Conservation (phyloP, 2,329 filamentous ascomycete genomes). For the Piedraia hortae region DNA sequence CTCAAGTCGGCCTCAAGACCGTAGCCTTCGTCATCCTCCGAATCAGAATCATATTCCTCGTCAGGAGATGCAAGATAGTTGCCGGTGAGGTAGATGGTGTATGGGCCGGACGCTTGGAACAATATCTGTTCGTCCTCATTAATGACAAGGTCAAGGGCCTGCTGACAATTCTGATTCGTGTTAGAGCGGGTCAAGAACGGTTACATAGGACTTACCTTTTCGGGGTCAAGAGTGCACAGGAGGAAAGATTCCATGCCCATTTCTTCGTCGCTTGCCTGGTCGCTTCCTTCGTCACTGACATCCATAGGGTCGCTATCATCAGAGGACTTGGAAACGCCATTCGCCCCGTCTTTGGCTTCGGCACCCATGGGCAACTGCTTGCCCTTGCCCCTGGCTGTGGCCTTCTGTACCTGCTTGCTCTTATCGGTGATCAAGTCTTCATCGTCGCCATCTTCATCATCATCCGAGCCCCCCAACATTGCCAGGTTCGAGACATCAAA, state of each 20-base stretch:
- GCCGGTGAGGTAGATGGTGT: conserved; percentile 75
- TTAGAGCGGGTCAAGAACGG: neutral
- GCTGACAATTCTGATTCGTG: conserved; percentile 57
- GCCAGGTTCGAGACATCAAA: too few species aligned
- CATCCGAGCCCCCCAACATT: too few species aligned
- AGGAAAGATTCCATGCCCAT: conserved; percentile 62
- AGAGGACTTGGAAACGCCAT: conserved; percentile 28
- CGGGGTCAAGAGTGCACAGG: conserved; percentile 81
- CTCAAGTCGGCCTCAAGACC: conserved; percentile 55
- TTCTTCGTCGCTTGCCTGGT: conserved; percentile 25
- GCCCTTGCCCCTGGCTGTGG: conserved; percentile 58
- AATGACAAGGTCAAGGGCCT: conserved; percentile 78
- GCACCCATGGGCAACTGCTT: conserved; percentile 38
- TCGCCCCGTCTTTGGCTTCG: conserved; percentile 37
- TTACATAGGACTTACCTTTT: conserved; percentile 35
- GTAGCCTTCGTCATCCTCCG: conserved; percentile 28
- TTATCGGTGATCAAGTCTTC: conserved; percentile 68
- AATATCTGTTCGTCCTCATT: conserved; percentile 69
- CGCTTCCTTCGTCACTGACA: conserved; percentile 21
- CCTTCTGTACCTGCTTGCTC: conserved; percentile 70
- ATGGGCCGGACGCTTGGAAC: conserved; percentile 74
- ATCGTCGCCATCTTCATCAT: conserved; percentile 29
- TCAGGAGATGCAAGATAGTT: conserved; percentile 64
- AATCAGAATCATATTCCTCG: conserved; percentile 32
- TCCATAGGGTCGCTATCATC: conserved; percentile 47